Evolutionary conservation across 352 stramenopile genomes (phyloP), one percentile per base, ranked within the genome.

Genomic region (Globisporangium spiculum): DNA sequence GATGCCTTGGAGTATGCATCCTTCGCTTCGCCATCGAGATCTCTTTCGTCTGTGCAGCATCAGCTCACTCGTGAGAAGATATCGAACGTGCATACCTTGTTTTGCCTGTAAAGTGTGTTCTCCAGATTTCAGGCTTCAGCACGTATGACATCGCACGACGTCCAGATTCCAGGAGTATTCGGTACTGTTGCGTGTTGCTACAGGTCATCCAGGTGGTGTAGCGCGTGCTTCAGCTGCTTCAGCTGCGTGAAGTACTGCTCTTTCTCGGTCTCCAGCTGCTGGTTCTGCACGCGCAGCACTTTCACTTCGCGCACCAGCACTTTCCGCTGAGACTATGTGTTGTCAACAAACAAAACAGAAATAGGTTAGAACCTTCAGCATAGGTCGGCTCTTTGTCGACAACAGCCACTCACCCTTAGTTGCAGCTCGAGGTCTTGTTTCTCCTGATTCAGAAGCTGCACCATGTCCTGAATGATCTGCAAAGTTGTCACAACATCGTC

Each of bases 381-480:
- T 36, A 46, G 24, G n/a, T 5, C 52, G 30, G 9, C 36, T 50
- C 16, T 36, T 2, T n/a, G n/a, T 32, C 8, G 18, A 46, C 10
- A 62, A 63, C 32, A 4, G 1, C 22, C 12, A 56, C 63, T 65
- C 70, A 84, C 79, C 70, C 83, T 75, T 27, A 93, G 63, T 62
- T 95, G 87, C 1, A 76, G 62, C 65, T 93, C 83, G 4, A 95
- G 74, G 50, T 91, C 84, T 30, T 81, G 77, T 62, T 95, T 95
- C 70, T 95, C 87, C 18, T 91, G 80, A 0, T 81, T 78, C 12
- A 95, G 67, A 24, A 92, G 66, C 24, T 80, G 73, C 22, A 93
- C 80, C 85, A 95, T 95, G 65, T 95, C 87, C 74, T 95, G 68
- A 18, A 93, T 76, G 16, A 94, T 91, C 87, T 94, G 52, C 44